A percentile compares a stretch with the other conserved stretches of the same genome.
Evolutionary conservation across 208 protist genomes (phyloP).

Genomic region (Acanthamoeba castellanii): DNA sequence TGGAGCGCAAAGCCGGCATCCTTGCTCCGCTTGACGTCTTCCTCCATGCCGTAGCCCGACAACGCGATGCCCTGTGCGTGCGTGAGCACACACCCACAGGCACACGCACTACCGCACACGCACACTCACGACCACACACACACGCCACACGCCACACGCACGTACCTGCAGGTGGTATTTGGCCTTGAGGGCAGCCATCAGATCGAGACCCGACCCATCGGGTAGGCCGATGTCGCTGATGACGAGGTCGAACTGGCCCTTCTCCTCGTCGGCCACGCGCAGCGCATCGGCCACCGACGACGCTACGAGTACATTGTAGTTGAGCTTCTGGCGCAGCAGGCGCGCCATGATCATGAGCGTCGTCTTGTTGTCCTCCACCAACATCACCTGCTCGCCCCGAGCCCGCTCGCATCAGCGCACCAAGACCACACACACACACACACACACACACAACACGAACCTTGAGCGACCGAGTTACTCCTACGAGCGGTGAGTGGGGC

Average conservation of each 20-base stretch:
- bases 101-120: too few relatives aligned
- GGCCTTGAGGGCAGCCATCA: slow-evolving; percentile 54
- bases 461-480: too few relatives aligned
- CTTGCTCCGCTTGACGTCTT: slow-evolving; percentile 44
- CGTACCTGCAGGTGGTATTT: slow-evolving; percentile 21
- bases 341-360: slow-evolving; percentile 56
- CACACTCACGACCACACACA: neutral
- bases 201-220: slow-evolving; percentile 41
- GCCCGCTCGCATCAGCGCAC: neutral
- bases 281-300: slow-evolving; percentile 52
- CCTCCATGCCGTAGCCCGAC: slow-evolving; percentile 75
- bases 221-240: slow-evolving; percentile 73
- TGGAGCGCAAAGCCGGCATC: slow-evolving; percentile 72
- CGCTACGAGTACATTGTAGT: neutral
- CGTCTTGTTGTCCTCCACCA: slow-evolving; percentile 51
- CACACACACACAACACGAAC: too few relatives aligned
- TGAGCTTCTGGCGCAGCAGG: slow-evolving; percentile 17
- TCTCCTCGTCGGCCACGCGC: slow-evolving; percentile 22
- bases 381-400: neutral
- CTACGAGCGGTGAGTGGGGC: too few relatives aligned
- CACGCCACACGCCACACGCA: neutral
- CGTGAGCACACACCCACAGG: too few relatives aligned
- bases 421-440: neutral
- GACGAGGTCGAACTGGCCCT: slow-evolving; percentile 64
- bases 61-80: slow-evolving; percentile 55